These are phyloP conservation scores for Kalaharituber pfeilii DNA, from an alignment of 2,329 filamentous ascomycete genomes.

Conservation along the genomic window DNA sequence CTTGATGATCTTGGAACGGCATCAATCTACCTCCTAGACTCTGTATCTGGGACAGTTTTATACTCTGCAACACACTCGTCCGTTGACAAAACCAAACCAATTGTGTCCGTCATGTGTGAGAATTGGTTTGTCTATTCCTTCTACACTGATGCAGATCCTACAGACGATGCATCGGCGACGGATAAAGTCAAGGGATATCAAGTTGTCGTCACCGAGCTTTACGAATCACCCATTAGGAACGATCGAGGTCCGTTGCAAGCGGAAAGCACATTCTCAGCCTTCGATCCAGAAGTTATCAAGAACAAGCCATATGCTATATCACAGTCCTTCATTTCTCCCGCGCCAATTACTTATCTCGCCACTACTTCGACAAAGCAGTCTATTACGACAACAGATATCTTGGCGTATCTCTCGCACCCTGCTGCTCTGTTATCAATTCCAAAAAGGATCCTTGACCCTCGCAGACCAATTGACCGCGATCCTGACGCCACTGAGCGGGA, in stretches of 20 bases:
- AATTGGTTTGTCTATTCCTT: conserved; percentile 92
- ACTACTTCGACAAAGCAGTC: conserved; percentile 85
- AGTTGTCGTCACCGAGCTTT: conserved; percentile 71
- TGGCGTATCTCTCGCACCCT: conserved; percentile 53
- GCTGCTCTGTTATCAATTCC: conserved; percentile 59
- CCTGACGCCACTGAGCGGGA: conserved; percentile 61
- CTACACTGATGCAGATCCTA: conserved; percentile 37
- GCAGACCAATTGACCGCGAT: conserved; percentile 70
- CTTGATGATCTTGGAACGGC: conserved; percentile 44
- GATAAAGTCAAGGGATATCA: conserved; percentile 81
- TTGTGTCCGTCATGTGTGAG: conserved; percentile 67
- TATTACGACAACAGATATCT: conserved; percentile 65
- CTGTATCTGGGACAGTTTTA: conserved; percentile 65
- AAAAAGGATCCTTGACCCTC: conserved; percentile 61
- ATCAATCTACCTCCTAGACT: conserved; percentile 66
- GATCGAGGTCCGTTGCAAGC: conserved; percentile 64
- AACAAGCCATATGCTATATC: conserved; percentile 55
- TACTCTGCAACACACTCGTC: conserved; percentile 52
- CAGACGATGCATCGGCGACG: conserved; percentile 34
- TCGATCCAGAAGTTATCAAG: conserved; percentile 45
- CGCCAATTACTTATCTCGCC: conserved; percentile 59
- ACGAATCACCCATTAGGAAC: conserved; percentile 67
- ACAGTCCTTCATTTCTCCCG: conserved; percentile 64
- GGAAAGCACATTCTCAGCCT: conserved; percentile 56
- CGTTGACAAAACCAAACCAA: conserved; percentile 55